A percentile compares a stretch with the other conserved stretches of the same genome.
These are phyloP conservation scores for Scleroderma citrinum DNA, from an alignment of 768 basidiomycete species.

Conservation along the genomic window DNA sequence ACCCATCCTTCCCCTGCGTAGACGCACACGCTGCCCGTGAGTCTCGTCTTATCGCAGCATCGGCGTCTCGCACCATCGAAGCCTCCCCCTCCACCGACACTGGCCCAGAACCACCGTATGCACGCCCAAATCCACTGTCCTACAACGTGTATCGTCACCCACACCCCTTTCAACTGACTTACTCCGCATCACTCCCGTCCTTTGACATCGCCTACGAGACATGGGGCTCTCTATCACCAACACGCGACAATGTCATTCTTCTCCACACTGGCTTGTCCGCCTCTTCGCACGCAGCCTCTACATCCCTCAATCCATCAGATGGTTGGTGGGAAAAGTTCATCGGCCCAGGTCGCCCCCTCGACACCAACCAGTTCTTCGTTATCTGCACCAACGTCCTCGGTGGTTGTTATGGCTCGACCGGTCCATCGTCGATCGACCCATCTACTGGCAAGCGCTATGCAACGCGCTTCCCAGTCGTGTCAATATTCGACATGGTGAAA, in stretches of 20 bases:
- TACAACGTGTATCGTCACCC: slow-evolving; percentile 67
- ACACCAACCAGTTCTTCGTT: slow-evolving; percentile 88
- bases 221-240: slow-evolving; percentile 84
- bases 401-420: slow-evolving; percentile 96
- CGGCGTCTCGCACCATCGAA: slow-evolving; percentile 16
- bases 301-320: slow-evolving; percentile 63
- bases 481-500: slow-evolving; percentile 95
- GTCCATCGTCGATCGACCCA: slow-evolving; percentile 81
- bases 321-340: slow-evolving; percentile 99
- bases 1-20: slow-evolving; percentile 63
- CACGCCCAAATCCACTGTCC: slow-evolving; percentile 66
- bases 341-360: slow-evolving; percentile 88
- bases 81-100: slow-evolving; percentile 31
- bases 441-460: slow-evolving; percentile 69
- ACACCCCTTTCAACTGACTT: slow-evolving; percentile 59
- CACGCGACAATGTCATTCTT: slow-evolving; percentile 83
- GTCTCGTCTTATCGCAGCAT: slow-evolving; percentile 41
- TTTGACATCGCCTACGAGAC: slow-evolving; percentile 96
- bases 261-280: slow-evolving; percentile 96
- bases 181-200: slow-evolving; percentile 53
- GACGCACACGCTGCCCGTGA: slow-evolving; percentile 74
- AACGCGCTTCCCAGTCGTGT: slow-evolving; percentile 85
- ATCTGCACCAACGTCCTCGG: slow-evolving; percentile 96
- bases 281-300: slow-evolving; percentile 90
- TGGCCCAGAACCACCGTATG: slow-evolving; percentile 81